phyloP scores from a whole-genome alignment of 2,329 filamentous ascomycete species.

The Calonectria crousiana region DNA sequence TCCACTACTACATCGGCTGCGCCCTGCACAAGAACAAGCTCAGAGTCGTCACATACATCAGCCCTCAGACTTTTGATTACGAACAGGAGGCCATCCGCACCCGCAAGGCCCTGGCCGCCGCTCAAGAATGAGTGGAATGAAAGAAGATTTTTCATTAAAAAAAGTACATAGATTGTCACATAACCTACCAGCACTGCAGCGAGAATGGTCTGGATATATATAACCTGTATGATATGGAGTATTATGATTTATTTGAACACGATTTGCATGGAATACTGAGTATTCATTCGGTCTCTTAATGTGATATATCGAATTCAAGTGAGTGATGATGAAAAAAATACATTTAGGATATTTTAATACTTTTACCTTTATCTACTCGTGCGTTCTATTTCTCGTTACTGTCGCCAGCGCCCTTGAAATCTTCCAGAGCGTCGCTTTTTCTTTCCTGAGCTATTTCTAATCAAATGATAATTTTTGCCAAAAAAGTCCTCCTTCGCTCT shows the following conservation, averaged over 20 bases:
- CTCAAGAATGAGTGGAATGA: neutral
- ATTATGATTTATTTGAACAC: neutral
- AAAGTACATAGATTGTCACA: neutral
- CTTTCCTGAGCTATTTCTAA: too few species aligned
- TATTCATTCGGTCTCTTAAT: too few species aligned
- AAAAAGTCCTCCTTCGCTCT: fast-evolving
- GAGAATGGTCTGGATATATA: neutral
- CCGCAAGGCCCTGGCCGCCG: neutral
- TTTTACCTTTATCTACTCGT: too few species aligned
- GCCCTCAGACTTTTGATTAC: neutral
- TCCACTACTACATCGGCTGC: conserved; percentile 1
- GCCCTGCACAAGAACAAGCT: neutral
- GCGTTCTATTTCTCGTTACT: too few species aligned
- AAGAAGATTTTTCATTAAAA: too few species aligned
- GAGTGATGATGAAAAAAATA: too few species aligned
- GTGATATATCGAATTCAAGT: too few species aligned
- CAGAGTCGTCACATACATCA: neutral
- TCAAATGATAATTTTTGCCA: neutral
- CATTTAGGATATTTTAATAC: neutral
- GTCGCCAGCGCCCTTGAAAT: too few species aligned
- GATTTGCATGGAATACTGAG: too few species aligned
- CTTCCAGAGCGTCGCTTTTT: too few species aligned
- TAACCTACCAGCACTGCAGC: neutral
- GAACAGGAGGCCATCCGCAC: neutral
- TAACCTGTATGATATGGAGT: neutral